These are phyloP conservation scores for Pluteus cervinus DNA, from an alignment of 768 basidiomycete genomes.

Conservation along the genomic window DNA sequence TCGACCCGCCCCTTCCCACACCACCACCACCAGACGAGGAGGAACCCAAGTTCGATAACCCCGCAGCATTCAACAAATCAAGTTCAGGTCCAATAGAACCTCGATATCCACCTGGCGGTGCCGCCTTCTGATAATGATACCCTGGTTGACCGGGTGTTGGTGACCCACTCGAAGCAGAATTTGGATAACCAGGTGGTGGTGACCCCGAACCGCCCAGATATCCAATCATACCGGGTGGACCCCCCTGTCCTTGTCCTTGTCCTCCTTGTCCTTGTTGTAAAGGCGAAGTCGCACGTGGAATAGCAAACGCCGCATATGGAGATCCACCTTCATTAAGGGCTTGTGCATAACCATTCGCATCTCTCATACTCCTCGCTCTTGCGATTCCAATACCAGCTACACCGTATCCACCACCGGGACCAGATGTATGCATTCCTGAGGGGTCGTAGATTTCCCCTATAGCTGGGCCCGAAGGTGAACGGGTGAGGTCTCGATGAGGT, in stretches of 20 bases:
- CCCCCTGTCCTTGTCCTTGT: conserved; percentile 6
- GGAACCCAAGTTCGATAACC: no score
- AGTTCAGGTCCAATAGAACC: conserved; percentile 10
- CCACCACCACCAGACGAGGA: no score
- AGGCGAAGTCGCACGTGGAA: conserved; percentile 9
- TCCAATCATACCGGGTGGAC: no score
- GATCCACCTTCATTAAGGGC: conserved; percentile 29
- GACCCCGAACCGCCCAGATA: no score
- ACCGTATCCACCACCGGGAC: conserved; percentile 20
- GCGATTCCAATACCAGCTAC: conserved; percentile 40
- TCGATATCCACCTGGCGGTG: conserved; percentile 7
- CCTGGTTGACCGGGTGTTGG: no score
- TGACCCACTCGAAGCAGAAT: no score
- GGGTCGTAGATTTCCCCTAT: conserved; percentile 29
- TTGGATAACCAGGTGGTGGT: no score
- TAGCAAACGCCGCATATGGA: conserved; percentile 35
- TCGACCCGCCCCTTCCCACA: no score
- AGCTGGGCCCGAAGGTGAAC: conserved; percentile 11
- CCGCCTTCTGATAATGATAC: conserved; percentile 4
- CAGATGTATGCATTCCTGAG: conserved; percentile 15
- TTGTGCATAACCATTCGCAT: conserved; percentile 23
- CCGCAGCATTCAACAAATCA: conserved; percentile 19
- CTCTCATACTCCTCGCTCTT: conserved; percentile 29
- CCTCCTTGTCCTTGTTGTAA: conserved; percentile 5
- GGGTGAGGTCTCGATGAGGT: conserved; percentile 9